These are phyloP conservation scores for Tolypocladium tropicale DNA, from an alignment of 2,329 filamentous ascomycete species.

Conservation along the genomic window DNA sequence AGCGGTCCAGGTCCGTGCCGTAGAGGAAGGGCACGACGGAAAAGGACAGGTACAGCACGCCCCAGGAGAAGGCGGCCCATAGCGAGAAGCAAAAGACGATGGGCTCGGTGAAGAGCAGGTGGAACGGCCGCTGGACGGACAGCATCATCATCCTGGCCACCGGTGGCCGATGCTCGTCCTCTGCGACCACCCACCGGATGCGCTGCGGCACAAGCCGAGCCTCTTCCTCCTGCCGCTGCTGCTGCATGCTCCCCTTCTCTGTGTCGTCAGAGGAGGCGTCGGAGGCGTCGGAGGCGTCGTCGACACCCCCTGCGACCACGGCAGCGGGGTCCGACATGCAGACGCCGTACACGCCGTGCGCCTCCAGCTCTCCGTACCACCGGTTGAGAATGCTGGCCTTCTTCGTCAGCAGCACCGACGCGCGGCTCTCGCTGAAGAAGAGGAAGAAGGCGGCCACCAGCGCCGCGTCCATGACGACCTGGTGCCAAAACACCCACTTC, in stretches of 20 bases:
- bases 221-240: too few species aligned
- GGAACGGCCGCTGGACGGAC: slow-evolving; percentile 69
- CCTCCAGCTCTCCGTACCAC: slow-evolving; percentile 69
- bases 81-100: slow-evolving; percentile 80
- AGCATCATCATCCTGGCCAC: slow-evolving; percentile 60
- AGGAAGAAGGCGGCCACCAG: slow-evolving; percentile 51
- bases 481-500: slow-evolving; percentile 87
- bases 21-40: slow-evolving; percentile 74
- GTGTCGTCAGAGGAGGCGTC: background rate
- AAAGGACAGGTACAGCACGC: slow-evolving; percentile 77
- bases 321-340: slow-evolving; percentile 18
- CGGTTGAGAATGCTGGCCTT: slow-evolving; percentile 65
- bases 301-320: slow-evolving; percentile 2
- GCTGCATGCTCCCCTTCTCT: background rate
- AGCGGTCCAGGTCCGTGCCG: slow-evolving; percentile 49
- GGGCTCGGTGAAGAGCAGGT: slow-evolving; percentile 64
- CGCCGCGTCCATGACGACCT: slow-evolving; percentile 58
- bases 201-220: slow-evolving; percentile 29
- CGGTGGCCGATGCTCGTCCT: slow-evolving; percentile 65
- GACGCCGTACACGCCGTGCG: slow-evolving; percentile 44
- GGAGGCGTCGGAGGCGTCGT: slow-evolving; percentile 14
- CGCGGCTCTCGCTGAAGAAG: slow-evolving; percentile 74
- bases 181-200: slow-evolving; percentile 70
- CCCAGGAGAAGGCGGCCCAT: slow-evolving; percentile 88
- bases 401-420: slow-evolving; percentile 64